A percentile compares a stretch with the other conserved stretches of the same genome.
phyloP scores from a whole-genome alignment of 805 yeast species.

The Starmerella sp. region DNA sequence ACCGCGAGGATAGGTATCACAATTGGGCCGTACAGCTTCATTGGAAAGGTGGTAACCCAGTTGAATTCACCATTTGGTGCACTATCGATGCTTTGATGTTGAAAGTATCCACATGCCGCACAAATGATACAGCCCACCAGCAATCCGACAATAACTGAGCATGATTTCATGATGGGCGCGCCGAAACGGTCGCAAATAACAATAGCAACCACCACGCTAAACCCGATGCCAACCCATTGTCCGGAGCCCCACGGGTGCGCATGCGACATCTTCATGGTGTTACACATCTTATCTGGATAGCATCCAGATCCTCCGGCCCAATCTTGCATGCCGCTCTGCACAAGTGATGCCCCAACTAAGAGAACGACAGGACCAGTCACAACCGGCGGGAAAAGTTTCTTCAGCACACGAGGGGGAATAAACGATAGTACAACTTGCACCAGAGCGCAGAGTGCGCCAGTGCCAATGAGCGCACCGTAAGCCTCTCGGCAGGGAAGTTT shows the following conservation, averaged over 20 bases:
- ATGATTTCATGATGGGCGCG: slow-evolving; percentile 86
- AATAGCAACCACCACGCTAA: slow-evolving; percentile 63
- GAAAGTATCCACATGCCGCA: slow-evolving; percentile 79
- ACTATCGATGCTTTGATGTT: slow-evolving; percentile 41
- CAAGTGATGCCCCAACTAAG: slow-evolving; percentile 62
- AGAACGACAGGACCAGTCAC: slow-evolving; percentile 91
- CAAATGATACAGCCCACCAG: slow-evolving; percentile 85
- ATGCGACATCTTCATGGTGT: slow-evolving; percentile 43
- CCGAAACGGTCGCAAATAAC: slow-evolving; percentile 77
- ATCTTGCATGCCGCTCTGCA: slow-evolving; percentile 64
- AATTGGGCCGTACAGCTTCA: slow-evolving; percentile 69
- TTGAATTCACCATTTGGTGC: slow-evolving; percentile 78
- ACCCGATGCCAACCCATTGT: slow-evolving; percentile 74
- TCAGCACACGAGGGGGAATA: slow-evolving; percentile 59
- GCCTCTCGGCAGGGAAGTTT: slow-evolving; percentile 76
- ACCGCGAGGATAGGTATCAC: slow-evolving; percentile 79
- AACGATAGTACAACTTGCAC: slow-evolving; percentile 64
- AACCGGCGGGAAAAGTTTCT: slow-evolving; percentile 70
- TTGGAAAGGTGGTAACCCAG: slow-evolving; percentile 78
- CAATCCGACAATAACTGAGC: slow-evolving; percentile 81
- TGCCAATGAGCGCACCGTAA: slow-evolving; percentile 75
- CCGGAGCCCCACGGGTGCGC: slow-evolving; percentile 78
- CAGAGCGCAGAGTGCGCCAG: slow-evolving; percentile 64
- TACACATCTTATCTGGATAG: slow-evolving; percentile 29
- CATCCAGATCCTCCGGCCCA: slow-evolving; percentile 76